Evolutionary conservation across 1,284 basidiomycete genomes (phyloP), one percentile per base, ranked within the genome.

Genomic region (Naganishia sp.): DNA sequence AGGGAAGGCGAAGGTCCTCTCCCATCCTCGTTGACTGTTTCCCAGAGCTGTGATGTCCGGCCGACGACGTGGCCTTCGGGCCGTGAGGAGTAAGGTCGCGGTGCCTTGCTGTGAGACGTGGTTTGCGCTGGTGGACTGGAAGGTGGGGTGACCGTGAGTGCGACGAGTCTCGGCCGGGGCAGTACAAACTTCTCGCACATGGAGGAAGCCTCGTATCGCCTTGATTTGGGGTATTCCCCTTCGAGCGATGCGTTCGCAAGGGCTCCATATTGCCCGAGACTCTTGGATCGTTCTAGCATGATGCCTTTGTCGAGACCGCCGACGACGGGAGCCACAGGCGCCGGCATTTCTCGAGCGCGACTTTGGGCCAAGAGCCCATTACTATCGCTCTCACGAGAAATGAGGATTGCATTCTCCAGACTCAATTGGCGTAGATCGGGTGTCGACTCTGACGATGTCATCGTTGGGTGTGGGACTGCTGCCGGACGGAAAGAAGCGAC

Each of bases 181-280:
- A 65, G 25, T 28, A 59, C 53, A 36, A 65, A 65, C 46, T 65
- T 55, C 13, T 65, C 64, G 23, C 64, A 65, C 59, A 52, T 21
- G 39, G 59, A 43, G 7, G 59, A 52, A 16, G 48, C 59, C 23
- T 61, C 59, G 59, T 61, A 61, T 31, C 59, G 59, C 11, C 48
- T 15, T 21, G 48, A 23, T 61, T 52, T 61, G 7, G 33, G 21
- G 36, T 13, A 7, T 2, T 7, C 36, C 13, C 13, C 10, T 25
- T 33, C 18, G 16, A 50, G 23, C 18, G 56, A 28, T 9, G 23
- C 33, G 18, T 33, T 33, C 13, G 31, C 33, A 44, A 18, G n/a
- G 4, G 25, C 56, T n/a, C 18, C 33, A 16, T 55, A 55, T 1
- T 55, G 53, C 15, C 53, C 59, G 15, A 61, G 36, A 52, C 59